phyloP scores from a whole-genome alignment of 306 rosid species.

The Castanea mollissima region DNA sequence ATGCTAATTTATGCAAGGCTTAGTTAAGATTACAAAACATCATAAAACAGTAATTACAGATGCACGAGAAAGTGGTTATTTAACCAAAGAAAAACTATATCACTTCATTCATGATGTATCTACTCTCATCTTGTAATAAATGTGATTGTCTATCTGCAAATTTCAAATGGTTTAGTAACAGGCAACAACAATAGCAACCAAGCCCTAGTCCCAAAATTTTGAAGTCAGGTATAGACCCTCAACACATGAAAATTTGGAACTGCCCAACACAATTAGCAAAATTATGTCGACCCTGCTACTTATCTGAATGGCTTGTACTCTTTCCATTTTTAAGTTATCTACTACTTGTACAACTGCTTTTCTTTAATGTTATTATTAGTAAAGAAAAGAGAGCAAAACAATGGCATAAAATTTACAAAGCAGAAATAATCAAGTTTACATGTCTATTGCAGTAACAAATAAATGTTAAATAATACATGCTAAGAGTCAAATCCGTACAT shows the following conservation, averaged over 20 bases:
- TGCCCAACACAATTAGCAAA: too few relatives aligned
- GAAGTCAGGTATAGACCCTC: too few relatives aligned
- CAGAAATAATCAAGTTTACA: not conserved
- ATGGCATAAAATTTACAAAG: not conserved
- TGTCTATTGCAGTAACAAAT: not conserved
- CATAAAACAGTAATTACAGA: not conserved
- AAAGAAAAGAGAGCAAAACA: not conserved
- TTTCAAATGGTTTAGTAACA: not conserved
- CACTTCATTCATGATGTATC: not conserved
- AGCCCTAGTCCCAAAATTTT: too few relatives aligned
- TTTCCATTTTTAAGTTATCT: not conserved
- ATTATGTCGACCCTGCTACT: not conserved
- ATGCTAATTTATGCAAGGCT: not conserved
- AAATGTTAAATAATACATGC: not conserved
- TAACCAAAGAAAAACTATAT: not conserved
- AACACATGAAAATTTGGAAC: too few relatives aligned
- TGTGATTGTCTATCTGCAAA: not conserved
- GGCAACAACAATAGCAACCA: not conserved
- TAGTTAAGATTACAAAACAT: not conserved
- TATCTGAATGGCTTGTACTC: not conserved
- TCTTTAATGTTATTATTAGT: too few relatives aligned
- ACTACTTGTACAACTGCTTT: not conserved
- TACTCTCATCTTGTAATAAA: not conserved
- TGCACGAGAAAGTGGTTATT: not conserved
- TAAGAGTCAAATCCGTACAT: conserved; percentile 46